These are phyloP conservation scores for Tanacetum coccineum DNA, from an alignment of 129 eudicot genomes.

Conservation along the genomic window DNA sequence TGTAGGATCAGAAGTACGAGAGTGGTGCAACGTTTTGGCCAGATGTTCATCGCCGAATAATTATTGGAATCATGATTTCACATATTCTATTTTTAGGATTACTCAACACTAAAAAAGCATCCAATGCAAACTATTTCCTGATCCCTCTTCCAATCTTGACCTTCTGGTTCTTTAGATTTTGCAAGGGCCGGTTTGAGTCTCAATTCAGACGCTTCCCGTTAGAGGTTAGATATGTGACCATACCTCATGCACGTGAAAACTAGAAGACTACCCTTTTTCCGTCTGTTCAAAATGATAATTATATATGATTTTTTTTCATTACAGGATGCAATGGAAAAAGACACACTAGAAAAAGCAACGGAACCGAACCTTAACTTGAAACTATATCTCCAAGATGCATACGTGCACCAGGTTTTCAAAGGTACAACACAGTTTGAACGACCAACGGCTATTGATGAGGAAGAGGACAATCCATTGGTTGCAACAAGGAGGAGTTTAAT, in stretches of 20 bases:
- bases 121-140: slow-evolving; percentile 51
- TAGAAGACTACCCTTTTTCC: slow-evolving; percentile 13
- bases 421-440: slow-evolving; percentile 37
- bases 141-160: slow-evolving; percentile 76
- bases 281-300: slow-evolving; percentile 3
- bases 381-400: slow-evolving; percentile 76
- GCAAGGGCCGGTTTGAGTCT: slow-evolving; percentile 88
- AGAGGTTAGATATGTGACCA: slow-evolving; percentile 69
- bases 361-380: too few species aligned
- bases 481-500: slow-evolving; percentile 77
- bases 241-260: slow-evolving; percentile 11
- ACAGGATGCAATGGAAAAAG: slow-evolving; percentile 93
- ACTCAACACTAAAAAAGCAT: too few species aligned
- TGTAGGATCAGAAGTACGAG: too few species aligned
- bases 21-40: too few species aligned
- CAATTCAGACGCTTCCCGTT: slow-evolving; percentile 71
- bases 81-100: too few species aligned
- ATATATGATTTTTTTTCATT: slow-evolving; percentile 10
- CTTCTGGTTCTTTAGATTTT: slow-evolving; percentile 71
- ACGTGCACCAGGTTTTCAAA: slow-evolving; percentile 77
- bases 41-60: too few species aligned
- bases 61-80: too few species aligned
- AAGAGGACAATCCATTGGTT: slow-evolving; percentile 61
- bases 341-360: too few species aligned
- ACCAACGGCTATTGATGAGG: slow-evolving; percentile 41